A percentile compares a stretch with the other conserved stretches of the same genome.
These are phyloP conservation scores for Kazachstania bromeliacearum DNA, from an alignment of 805 yeast genomes.

Conservation along the genomic window DNA sequence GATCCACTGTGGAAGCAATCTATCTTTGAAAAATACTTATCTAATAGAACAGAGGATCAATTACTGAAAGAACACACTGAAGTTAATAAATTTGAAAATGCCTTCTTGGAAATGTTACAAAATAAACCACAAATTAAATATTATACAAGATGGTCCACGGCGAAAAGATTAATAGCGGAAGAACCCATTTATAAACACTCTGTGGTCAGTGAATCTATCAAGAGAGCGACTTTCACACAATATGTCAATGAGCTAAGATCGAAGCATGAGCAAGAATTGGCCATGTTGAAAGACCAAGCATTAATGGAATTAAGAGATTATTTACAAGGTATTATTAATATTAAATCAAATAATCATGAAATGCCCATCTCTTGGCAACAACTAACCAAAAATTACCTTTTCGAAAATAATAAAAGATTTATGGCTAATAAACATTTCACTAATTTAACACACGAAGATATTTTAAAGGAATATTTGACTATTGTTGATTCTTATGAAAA, in stretches of 20 bases:
- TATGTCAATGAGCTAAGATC: conserved; percentile 36
- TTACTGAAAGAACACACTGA: conserved; percentile 43
- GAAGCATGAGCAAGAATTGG: conserved; percentile 18
- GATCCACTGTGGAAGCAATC: conserved; percentile 53
- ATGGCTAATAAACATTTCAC: conserved; percentile 50
- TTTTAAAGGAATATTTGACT: conserved; percentile 36
- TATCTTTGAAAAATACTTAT: conserved; percentile 56
- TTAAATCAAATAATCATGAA: background rate
- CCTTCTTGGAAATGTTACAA: conserved; percentile 41
- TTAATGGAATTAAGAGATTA: conserved; percentile 43
- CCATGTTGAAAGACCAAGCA: conserved; percentile 38
- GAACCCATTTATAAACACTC: conserved; percentile 61
- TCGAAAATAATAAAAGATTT: conserved; percentile 41
- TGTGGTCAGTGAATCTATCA: conserved; percentile 47
- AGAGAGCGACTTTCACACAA: conserved; percentile 44
- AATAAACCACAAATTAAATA: conserved; percentile 38
- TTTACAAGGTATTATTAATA: conserved; percentile 23
- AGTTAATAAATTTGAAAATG: conserved; percentile 44
- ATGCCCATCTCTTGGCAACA: conserved; percentile 20
- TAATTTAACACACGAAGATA: conserved; percentile 47
- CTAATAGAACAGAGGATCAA: conserved; percentile 41
- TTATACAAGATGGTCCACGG: conserved; percentile 56
- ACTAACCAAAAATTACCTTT: conserved; percentile 17
- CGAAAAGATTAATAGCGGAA: conserved; percentile 43
- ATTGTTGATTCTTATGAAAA: conserved; percentile 23